Evolutionary conservation across 192 early-diverging fungal genomes (phyloP).

Genomic region (Chytriomyces sp.): DNA sequence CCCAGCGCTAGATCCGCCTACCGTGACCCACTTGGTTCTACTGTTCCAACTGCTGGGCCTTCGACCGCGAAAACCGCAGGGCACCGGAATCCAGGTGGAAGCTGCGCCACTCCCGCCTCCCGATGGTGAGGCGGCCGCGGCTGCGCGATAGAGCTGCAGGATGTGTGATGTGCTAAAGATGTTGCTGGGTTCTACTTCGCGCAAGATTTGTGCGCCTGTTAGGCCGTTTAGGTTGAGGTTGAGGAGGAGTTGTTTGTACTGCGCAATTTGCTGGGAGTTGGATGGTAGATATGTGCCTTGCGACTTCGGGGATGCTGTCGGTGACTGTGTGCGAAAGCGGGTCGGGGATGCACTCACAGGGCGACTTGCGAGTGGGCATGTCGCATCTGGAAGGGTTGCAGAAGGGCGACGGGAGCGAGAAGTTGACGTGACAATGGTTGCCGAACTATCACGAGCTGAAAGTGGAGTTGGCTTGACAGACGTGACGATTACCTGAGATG

Average conservation of each 20-base stretch:
- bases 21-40: background rate
- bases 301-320: too few relatives aligned
- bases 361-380: background rate
- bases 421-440: too few relatives aligned
- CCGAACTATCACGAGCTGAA: background rate
- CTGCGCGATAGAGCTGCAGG: conserved; percentile 27
- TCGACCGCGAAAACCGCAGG: conserved; percentile 17
- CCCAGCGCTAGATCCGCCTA: conserved; percentile 1
- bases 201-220: conserved; percentile 13
- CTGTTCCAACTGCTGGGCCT: background rate
- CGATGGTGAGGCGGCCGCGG: background rate
- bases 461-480: too few relatives aligned
- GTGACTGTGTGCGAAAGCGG: background rate
- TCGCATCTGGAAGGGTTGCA: too few relatives aligned
- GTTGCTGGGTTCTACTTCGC: conserved; percentile 28
- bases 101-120: background rate
- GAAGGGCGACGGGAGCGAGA: too few relatives aligned
- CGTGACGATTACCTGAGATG: too few relatives aligned
- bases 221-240: conserved; percentile 15
- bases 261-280: too few relatives aligned
- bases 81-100: conserved; percentile 15
- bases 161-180: conserved; percentile 15
- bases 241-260: background rate
- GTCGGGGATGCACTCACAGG: background rate
- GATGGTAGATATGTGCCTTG: too few relatives aligned